Conservation (phyloP, 345 rosid genomes). For the Sapria himalayana region DNA sequence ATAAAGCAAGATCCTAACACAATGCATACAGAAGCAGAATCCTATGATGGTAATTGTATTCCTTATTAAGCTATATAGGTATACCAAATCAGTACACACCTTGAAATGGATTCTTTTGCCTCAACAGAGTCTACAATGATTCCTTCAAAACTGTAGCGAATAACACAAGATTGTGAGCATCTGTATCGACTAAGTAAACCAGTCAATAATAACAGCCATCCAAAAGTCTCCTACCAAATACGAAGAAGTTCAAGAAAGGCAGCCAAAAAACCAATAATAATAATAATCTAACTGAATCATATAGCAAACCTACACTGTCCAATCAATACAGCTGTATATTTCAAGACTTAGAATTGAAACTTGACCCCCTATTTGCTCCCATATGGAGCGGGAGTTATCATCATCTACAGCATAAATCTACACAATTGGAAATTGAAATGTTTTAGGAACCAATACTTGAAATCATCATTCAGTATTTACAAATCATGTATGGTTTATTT, state of each 20-base stretch:
- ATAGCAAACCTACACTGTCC: conserved; percentile 52
- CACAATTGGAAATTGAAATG: conserved; percentile 12
- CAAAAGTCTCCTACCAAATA: neutral
- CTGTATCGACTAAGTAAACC: conserved; percentile 9
- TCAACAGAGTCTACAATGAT: conserved; percentile 65
- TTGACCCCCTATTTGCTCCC: conserved; percentile 43
- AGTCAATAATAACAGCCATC: conserved; percentile 1
- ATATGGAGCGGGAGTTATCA: conserved; percentile 34
- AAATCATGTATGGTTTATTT: neutral
- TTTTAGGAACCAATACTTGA: conserved; percentile 11
- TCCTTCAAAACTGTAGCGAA: conserved; percentile 61
- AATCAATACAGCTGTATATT: conserved; percentile 39
- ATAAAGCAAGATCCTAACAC: neutral
- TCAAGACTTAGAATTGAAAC: conserved; percentile 29
- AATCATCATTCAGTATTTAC: conserved; percentile 3
- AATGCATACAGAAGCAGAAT: conserved; percentile 1
- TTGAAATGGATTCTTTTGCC: conserved; percentile 62
- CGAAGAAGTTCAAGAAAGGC: neutral
- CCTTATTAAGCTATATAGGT: neutral
- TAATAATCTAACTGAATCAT: conserved; percentile 5
- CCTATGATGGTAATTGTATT: conserved; percentile 6
- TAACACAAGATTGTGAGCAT: conserved; percentile 9
- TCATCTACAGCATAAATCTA: conserved; percentile 50
- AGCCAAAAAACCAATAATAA: neutral
- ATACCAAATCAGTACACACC: conserved; percentile 21